Evolutionary conservation across 2,329 filamentous ascomycete species (phyloP).

Genomic region (Leptographium procerum): DNA sequence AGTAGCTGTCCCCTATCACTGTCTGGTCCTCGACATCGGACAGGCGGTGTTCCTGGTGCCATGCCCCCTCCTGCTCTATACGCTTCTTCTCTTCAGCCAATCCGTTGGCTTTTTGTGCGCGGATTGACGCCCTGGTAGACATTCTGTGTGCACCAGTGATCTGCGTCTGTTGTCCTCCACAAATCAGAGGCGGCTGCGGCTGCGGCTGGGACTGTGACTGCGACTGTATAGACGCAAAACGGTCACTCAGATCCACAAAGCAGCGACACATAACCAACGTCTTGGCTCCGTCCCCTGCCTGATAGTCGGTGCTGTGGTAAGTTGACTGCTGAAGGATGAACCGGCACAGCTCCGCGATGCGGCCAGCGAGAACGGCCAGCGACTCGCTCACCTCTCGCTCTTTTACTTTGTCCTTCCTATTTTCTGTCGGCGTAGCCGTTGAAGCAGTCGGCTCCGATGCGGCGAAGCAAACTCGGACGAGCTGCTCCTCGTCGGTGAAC

Average conservation of each 20-base stretch:
- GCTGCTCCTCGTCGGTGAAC: slow-evolving; percentile 21
- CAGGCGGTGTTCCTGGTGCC: slow-evolving; percentile 23
- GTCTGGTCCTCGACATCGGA: slow-evolving; percentile 22
- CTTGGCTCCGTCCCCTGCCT: slow-evolving; percentile 14
- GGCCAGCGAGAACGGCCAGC: slow-evolving; percentile 3
- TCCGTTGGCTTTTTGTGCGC: not conserved
- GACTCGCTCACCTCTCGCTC: not conserved
- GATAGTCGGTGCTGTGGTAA: slow-evolving; percentile 13
- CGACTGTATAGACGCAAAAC: slow-evolving; percentile 13
- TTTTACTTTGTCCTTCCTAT: not conserved
- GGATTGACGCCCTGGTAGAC: not conserved
- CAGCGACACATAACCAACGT: slow-evolving; percentile 22
- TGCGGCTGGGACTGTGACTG: slow-evolving; percentile 8
- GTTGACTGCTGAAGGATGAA: slow-evolving; percentile 19
- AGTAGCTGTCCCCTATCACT: slow-evolving; percentile 20
- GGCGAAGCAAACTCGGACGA: slow-evolving; percentile 23
- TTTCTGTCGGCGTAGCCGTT: not conserved
- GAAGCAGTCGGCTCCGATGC: not conserved
- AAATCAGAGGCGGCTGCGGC: not conserved
- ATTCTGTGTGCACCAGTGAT: not conserved
- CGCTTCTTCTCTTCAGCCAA: not conserved
- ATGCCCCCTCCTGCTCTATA: slow-evolving; percentile 17
- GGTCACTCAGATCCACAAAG: slow-evolving; percentile 16
- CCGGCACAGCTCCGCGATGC: slow-evolving; percentile 20
- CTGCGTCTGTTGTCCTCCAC: not conserved